Evolutionary conservation across 2,329 filamentous ascomycete species (phyloP).

Genomic region (Pseudovirgaria hyperparasitica): DNA sequence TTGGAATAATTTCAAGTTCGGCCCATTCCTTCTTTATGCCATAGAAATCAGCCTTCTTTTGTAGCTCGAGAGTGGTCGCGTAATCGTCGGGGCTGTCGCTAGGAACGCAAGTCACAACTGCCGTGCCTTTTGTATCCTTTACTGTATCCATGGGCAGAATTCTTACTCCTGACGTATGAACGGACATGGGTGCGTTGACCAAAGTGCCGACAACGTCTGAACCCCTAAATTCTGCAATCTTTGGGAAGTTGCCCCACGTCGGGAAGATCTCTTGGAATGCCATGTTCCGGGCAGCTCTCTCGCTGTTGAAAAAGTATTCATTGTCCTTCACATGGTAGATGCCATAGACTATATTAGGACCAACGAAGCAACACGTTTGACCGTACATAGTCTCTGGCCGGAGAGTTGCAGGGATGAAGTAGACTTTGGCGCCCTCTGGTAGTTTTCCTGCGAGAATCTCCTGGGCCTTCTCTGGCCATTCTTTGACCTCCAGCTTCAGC

Average conservation of each 20-base stretch:
- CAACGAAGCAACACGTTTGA: slow-evolving; percentile 90
- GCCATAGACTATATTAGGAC: slow-evolving; percentile 79
- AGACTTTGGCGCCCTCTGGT: slow-evolving; percentile 66
- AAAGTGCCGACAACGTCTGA: slow-evolving; percentile 77
- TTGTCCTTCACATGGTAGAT: slow-evolving; percentile 57
- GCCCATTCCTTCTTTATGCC: slow-evolving; percentile 96
- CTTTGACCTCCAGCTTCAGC: slow-evolving; percentile 78
- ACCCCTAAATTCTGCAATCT: slow-evolving; percentile 63
- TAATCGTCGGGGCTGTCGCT: slow-evolving; percentile 95
- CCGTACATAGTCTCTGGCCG: slow-evolving; percentile 98
- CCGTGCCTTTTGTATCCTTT: slow-evolving; percentile 85
- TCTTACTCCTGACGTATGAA: slow-evolving; percentile 66
- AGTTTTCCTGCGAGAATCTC: slow-evolving; percentile 64
- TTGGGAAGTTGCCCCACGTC: slow-evolving; percentile 60
- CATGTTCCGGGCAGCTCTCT: slow-evolving; percentile 86
- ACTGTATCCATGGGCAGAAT: slow-evolving; percentile 94
- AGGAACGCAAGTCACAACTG: slow-evolving; percentile 89
- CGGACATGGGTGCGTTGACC: slow-evolving; percentile 75
- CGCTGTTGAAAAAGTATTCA: slow-evolving; percentile 74
- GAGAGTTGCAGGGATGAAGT: slow-evolving; percentile 82
- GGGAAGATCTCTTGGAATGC: slow-evolving; percentile 75
- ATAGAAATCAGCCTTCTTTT: slow-evolving; percentile 94
- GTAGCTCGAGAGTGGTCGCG: slow-evolving; percentile 73
- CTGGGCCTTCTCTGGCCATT: slow-evolving; percentile 71
- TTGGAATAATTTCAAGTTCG: slow-evolving; percentile 74